These are phyloP conservation scores for Cyclocybe cylindracea DNA, from an alignment of 768 basidiomycete genomes.

Conservation along the genomic window DNA sequence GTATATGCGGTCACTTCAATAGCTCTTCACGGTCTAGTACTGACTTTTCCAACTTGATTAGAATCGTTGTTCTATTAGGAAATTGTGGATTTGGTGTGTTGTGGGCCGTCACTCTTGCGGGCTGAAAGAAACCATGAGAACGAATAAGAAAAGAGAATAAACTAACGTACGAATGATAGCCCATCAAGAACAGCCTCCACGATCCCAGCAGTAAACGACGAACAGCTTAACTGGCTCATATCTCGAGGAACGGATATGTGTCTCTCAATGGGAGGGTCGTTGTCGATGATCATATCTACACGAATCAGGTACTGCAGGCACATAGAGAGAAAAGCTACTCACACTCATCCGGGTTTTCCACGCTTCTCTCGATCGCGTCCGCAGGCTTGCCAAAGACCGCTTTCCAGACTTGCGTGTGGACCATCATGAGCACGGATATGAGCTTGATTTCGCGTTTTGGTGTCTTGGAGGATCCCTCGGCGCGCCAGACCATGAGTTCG, in stretches of 20 bases:
- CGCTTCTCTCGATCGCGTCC: slow-evolving; percentile 93
- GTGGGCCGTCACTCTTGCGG: slow-evolving; percentile 95
- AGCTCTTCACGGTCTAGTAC: slow-evolving; percentile 93
- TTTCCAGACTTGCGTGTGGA: slow-evolving; percentile 95
- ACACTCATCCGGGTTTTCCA: slow-evolving; percentile 97
- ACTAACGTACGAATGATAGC: slow-evolving; percentile 81
- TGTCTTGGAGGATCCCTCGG: slow-evolving; percentile 77
- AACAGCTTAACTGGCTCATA: slow-evolving; percentile 91
- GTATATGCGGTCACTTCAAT: slow-evolving; percentile 56
- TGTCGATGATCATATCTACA: slow-evolving; percentile 96
- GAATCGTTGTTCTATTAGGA: slow-evolving; percentile 89
- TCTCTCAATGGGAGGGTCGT: slow-evolving; percentile 90
- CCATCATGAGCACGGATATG: slow-evolving; percentile 87
- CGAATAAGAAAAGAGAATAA: neutral
- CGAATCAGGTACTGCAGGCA: slow-evolving; percentile 2
- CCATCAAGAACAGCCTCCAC: slow-evolving; percentile 97
- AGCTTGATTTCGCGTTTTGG: slow-evolving; percentile 93
- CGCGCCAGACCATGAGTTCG: slow-evolving; percentile 82
- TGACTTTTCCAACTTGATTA: slow-evolving; percentile 93
- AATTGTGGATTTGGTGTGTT: slow-evolving; percentile 81
- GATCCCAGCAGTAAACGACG: slow-evolving; percentile 96
- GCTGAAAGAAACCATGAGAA: slow-evolving; percentile 48
- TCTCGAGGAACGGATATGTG: slow-evolving; percentile 94
- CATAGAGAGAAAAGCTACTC: slow-evolving; percentile 24
- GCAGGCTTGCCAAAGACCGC: slow-evolving; percentile 93